phyloP scores from a whole-genome alignment of 2,329 filamentous ascomycete species.

The Berkeleyomyces rouxiae region DNA sequence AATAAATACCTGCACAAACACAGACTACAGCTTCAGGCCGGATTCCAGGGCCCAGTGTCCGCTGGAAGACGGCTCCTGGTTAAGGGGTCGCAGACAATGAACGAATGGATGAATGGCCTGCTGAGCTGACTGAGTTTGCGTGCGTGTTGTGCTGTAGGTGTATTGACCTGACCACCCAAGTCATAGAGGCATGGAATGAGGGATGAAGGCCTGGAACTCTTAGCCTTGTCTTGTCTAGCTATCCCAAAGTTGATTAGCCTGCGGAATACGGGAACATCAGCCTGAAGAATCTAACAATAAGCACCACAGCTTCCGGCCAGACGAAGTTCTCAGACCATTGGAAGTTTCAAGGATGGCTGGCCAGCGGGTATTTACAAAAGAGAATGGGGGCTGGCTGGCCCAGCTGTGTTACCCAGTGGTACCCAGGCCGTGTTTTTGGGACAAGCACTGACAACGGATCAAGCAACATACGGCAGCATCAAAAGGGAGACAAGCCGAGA shows the following conservation, averaged over 20 bases:
- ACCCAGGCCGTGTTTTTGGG: slow-evolving; percentile 1
- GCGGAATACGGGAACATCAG: background rate
- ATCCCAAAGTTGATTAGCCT: background rate
- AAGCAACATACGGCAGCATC: background rate
- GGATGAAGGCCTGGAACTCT: background rate
- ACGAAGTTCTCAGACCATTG: background rate
- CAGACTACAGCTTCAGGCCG: background rate
- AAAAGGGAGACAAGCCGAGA: background rate
- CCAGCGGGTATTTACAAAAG: background rate
- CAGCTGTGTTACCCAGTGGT: background rate
- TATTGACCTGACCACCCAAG: background rate
- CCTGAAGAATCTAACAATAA: background rate
- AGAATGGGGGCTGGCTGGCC: background rate
- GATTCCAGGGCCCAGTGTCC: background rate
- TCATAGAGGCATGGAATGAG: background rate
- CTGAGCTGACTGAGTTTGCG: background rate
- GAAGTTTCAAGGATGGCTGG: background rate
- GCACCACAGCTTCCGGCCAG: background rate
- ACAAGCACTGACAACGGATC: background rate
- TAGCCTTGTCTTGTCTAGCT: background rate
- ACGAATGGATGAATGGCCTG: too few species aligned
- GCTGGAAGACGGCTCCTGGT: background rate
- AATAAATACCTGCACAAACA: background rate
- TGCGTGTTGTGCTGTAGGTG: background rate
- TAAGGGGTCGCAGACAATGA: background rate